Evolutionary conservation across 257 asterid genomes (phyloP).

Genomic region (Lycium barbarum): DNA sequence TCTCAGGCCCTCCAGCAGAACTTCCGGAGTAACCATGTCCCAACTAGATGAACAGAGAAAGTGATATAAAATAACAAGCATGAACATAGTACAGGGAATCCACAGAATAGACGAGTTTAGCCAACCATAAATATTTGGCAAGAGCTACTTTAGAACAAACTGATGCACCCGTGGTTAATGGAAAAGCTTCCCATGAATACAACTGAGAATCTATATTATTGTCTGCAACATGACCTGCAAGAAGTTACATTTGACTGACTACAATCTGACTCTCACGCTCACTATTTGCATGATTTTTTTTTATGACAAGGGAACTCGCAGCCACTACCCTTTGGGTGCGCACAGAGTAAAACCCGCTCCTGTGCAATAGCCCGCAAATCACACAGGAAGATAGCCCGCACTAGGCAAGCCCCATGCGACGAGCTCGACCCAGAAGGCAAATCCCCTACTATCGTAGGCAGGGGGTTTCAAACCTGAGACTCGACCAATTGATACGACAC

Average conservation of each 20-base stretch:
- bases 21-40: constrained; percentile 52
- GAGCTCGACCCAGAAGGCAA: no score
- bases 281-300: neutral
- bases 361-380: no score
- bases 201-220: neutral
- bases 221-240: neutral
- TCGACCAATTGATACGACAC: neutral
- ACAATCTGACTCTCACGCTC: constrained; percentile 7
- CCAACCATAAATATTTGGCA: neutral
- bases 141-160: constrained; percentile 8
- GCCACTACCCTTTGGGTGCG: no score
- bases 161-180: neutral
- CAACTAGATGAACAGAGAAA: constrained; percentile 47
- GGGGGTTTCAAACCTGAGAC: no score
- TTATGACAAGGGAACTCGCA: no score
- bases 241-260: neutral
- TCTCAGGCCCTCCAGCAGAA: constrained; percentile 48
- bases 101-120: neutral
- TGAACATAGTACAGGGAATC: neutral
- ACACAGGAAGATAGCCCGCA: no score
- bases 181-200: neutral
- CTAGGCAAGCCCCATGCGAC: no score
- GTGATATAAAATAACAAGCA: neutral
- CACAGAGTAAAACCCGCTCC: no score
- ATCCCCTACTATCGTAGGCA: no score